Conservation (phyloP, 2,329 filamentous ascomycete genomes). For the Fusarium acutatum region DNA sequence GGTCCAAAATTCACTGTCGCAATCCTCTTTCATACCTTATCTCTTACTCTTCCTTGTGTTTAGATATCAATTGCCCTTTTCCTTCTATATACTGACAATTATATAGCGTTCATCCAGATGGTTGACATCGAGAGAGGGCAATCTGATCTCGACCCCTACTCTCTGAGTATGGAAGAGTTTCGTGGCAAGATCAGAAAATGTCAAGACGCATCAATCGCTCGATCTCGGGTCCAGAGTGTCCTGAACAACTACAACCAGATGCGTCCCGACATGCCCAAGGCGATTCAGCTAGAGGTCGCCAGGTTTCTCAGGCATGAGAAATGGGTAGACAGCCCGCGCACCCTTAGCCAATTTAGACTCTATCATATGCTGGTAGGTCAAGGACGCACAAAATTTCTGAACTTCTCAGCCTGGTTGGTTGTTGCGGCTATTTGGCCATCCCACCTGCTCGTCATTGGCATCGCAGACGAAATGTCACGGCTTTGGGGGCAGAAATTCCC, state of each 20-base stretch:
- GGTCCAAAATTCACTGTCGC: too few relatives aligned
- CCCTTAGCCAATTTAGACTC: fast-evolving
- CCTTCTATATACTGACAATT: too few relatives aligned
- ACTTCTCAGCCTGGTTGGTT: not conserved
- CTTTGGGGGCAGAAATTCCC: not conserved
- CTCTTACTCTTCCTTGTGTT: not conserved
- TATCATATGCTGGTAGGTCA: not conserved
- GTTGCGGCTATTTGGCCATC: not conserved
- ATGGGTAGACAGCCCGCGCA: not conserved
- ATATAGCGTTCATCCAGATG: not conserved
- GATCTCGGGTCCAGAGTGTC: not conserved
- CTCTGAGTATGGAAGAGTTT: not conserved
- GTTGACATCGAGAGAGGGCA: not conserved
- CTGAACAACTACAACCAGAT: not conserved
- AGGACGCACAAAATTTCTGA: not conserved
- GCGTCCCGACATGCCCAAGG: not conserved
- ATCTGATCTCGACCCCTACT: not conserved
- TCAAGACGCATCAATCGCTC: not conserved
- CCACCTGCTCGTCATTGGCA: not conserved
- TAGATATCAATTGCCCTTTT: not conserved
- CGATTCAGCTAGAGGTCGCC: not conserved
- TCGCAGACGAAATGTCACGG: not conserved
- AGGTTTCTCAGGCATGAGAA: not conserved
- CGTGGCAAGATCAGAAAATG: not conserved
- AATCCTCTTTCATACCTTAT: not conserved